Evolutionary conservation across 495 filamentous ascomycete species (phyloP).

Genomic region (Talaromyces stipitatus): DNA sequence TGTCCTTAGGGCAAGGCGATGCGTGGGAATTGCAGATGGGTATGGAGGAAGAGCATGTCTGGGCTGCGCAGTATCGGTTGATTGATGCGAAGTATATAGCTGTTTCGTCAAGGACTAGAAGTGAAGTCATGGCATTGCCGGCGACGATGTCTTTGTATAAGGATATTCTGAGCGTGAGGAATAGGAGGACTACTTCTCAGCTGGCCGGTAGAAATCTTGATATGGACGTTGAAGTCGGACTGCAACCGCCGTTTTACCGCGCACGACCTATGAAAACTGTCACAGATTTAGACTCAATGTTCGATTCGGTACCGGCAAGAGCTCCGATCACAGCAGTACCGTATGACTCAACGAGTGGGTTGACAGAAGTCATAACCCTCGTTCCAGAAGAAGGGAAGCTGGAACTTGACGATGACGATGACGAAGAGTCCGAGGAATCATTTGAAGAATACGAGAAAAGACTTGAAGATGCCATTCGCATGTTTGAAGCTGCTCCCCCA

Average conservation of each 20-base stretch:
- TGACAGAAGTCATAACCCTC: neutral
- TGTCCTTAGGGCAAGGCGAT: slow-evolving; percentile 14
- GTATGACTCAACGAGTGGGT: neutral
- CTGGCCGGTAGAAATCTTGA: neutral
- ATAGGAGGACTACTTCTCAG: neutral
- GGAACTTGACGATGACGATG: neutral
- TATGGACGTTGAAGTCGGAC: slow-evolving; percentile 9
- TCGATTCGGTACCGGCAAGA: neutral
- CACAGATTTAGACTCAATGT: too few species aligned
- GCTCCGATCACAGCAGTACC: neutral
- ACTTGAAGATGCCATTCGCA: slow-evolving; percentile 15
- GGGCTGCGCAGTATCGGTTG: slow-evolving; percentile 21
- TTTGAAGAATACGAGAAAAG: slow-evolving; percentile 17
- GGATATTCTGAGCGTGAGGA: slow-evolving; percentile 18
- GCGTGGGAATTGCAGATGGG: slow-evolving; percentile 19
- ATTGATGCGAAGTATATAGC: slow-evolving; percentile 11
- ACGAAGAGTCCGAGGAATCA: neutral
- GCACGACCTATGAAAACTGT: too few species aligned
- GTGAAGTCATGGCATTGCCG: slow-evolving; percentile 11
- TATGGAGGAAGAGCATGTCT: slow-evolving; percentile 20
- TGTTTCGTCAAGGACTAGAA: slow-evolving; percentile 13
- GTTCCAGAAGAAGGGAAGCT: neutral
- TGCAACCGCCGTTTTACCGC: slow-evolving; percentile 5
- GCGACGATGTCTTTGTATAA: slow-evolving; percentile 16
- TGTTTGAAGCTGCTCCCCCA: slow-evolving; percentile 16